These are phyloP conservation scores for Avena atlantica DNA, from an alignment of 176 grass and related monocot species.

Conservation along the genomic window DNA sequence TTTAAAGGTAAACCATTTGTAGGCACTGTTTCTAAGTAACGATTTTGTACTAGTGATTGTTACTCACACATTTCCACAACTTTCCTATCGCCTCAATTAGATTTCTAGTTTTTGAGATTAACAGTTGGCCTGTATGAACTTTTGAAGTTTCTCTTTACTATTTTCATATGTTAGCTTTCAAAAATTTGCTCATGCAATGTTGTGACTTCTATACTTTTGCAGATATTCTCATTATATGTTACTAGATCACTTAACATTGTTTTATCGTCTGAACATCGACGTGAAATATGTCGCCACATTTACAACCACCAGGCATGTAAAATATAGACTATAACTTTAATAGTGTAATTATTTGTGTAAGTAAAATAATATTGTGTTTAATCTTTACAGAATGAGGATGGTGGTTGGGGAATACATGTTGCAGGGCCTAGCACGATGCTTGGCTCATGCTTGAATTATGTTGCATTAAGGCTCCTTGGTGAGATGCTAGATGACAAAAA, in stretches of 20 bases:
- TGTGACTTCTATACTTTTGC: not conserved
- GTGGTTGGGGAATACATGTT: not conserved
- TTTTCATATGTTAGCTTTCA: too few relatives aligned
- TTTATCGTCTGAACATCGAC: slow-evolving; percentile 32
- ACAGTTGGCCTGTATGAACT: too few relatives aligned
- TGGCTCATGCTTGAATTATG: not conserved
- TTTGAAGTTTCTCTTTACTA: too few relatives aligned
- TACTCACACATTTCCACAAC: too few relatives aligned
- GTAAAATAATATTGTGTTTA: too few relatives aligned
- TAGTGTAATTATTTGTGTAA: not conserved
- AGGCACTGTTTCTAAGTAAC: too few relatives aligned
- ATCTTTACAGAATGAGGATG: not conserved
- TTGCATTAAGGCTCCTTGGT: not conserved
- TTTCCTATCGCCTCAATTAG: too few relatives aligned
- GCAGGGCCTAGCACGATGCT: not conserved
- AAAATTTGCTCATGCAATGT: too few relatives aligned
- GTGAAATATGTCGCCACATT: slow-evolving; percentile 37
- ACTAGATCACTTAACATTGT: not conserved
- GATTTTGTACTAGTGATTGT: too few relatives aligned
- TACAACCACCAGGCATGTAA: slow-evolving; percentile 41
- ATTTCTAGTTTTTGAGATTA: too few relatives aligned
- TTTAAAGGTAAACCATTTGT: too few relatives aligned
- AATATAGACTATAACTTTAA: not conserved
- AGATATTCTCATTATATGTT: slow-evolving; percentile 47
- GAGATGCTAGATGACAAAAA: not conserved